Evolutionary conservation across 805 yeast genomes (phyloP), one percentile per base, ranked within the genome.

Genomic region (Monosporozyma aerobia): DNA sequence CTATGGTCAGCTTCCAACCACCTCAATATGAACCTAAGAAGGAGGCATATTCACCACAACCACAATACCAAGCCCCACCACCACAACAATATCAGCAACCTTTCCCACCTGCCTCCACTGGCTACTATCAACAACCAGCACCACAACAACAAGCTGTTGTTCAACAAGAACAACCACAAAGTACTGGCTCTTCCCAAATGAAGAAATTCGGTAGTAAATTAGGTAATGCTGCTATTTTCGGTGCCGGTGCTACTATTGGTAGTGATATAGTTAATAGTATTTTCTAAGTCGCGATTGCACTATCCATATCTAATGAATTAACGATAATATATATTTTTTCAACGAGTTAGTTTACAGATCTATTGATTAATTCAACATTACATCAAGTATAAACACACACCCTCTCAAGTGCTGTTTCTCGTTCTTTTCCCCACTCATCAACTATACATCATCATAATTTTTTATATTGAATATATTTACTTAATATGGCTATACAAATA

Each of bases 201-300:
- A 80, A 80, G 69, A 83, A 77, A 62, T 80, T 87, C 59, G 95
- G 95, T 27, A 77, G 86, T 57, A 85, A 87, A 69, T 72, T 90
- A 54, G 96, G 96, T 54, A 82, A 89, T 59, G 95, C 97, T n/a
- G 90, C 95, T 37, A 80, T 90, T 48, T 92, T 89, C 59, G 97
- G 97, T 69, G 97, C 96, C 9, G 98, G 98, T 74, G 96, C 97
- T 41, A 84, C 96, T 1, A 75, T 90, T 51, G 98, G 98, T 63
- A 77, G 87, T 46, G 89, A 86, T 62, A 61, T 92, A 50, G 87
- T 90, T 43, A 81, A 85, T 62, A 77, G 87, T 44, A 84, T 87
- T 54, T 82, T 85, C 60, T 82, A 70, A 65, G 19, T 23, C 11
- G 1, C 8, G 7, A 27, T 11, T 23, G 11, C 29, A 22, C 30